Percentiles rank a stretch among this genome's conserved stretches.
Evolutionary conservation across 768 basidiomycete genomes (phyloP).

Genomic region (Boletus sp.): DNA sequence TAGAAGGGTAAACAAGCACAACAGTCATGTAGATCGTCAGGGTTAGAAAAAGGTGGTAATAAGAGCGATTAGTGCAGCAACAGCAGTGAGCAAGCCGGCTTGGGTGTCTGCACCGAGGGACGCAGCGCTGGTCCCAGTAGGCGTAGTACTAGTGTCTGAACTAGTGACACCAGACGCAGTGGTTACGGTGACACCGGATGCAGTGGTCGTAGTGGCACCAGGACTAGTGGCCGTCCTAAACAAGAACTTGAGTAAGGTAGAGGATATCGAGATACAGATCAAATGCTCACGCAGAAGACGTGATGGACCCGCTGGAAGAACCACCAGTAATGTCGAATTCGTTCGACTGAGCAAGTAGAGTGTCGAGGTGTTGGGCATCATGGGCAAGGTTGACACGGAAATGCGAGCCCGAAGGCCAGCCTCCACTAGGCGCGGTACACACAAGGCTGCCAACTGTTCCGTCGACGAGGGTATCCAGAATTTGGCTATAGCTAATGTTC

Average conservation of each 20-base stretch:
- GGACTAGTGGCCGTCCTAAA: conserved; percentile 14
- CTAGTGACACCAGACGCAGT: conserved; percentile 18
- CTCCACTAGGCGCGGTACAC: conserved; percentile 56
- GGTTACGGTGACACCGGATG: conserved; percentile 22
- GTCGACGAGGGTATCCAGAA: conserved; percentile 56
- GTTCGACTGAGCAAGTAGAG: conserved; percentile 69
- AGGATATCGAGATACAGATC: not conserved
- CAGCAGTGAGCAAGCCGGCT: conserved; percentile 33
- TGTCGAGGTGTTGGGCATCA: conserved; percentile 42
- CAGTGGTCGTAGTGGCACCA: too few relatives aligned
- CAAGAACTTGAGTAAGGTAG: not conserved
- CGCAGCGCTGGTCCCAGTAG: conserved; percentile 34
- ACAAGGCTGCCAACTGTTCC: conserved; percentile 40
- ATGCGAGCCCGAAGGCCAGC: conserved; percentile 59
- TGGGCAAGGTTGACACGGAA: conserved; percentile 76
- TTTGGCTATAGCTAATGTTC: conserved; percentile 41
- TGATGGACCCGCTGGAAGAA: conserved; percentile 17
- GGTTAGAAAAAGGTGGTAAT: conserved; percentile 25
- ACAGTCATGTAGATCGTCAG: not conserved
- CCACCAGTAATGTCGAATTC: conserved; percentile 51
- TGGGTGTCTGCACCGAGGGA: conserved; percentile 27
- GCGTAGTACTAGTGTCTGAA: conserved; percentile 26
- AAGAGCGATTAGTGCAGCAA: conserved; percentile 37
- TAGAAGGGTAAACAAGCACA: not conserved
- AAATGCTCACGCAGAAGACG: conserved; percentile 16